A percentile compares a stretch with the other conserved stretches of the same genome.
Evolutionary conservation across 441 rosid species (phyloP).

Genomic region (Euphorbia schlechtendalii): DNA sequence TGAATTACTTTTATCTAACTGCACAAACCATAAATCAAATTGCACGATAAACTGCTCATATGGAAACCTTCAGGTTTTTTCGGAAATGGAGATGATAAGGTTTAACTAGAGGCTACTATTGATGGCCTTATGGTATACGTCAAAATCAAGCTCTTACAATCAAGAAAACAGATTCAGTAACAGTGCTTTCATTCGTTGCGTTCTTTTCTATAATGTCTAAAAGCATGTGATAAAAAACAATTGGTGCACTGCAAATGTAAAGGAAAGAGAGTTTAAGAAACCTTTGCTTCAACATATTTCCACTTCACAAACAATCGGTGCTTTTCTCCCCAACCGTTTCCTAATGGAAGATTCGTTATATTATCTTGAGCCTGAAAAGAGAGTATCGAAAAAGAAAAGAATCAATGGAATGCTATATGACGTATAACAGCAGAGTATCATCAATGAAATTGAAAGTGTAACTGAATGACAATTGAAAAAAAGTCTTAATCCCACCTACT

Average conservation of each 20-base stretch:
- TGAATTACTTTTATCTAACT: too few species aligned
- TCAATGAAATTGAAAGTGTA: too few species aligned
- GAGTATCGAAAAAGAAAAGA: slow-evolving; percentile 11
- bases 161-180: neutral
- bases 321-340: slow-evolving; percentile 99
- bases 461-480: too few species aligned
- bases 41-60: neutral
- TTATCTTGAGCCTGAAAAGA: slow-evolving; percentile 76
- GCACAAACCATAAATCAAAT: too few species aligned
- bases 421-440: neutral
- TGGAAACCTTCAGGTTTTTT: neutral
- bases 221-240: neutral
- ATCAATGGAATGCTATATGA: slow-evolving; percentile 4
- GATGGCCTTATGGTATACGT: neutral
- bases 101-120: neutral
- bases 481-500: too few species aligned
- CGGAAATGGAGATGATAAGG: neutral
- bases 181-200: neutral
- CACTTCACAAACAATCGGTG: slow-evolving; percentile 80
- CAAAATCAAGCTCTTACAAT: too few species aligned
- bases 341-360: slow-evolving; percentile 67
- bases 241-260: neutral
- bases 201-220: neutral
- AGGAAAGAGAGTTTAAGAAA: slow-evolving; percentile 20
- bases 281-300: slow-evolving; percentile 92